Percentiles rank a stretch among this genome's conserved stretches.
phyloP scores from a whole-genome alignment of 129 eudicot genomes.

The Rutidosis leptorrhynchoides region DNA sequence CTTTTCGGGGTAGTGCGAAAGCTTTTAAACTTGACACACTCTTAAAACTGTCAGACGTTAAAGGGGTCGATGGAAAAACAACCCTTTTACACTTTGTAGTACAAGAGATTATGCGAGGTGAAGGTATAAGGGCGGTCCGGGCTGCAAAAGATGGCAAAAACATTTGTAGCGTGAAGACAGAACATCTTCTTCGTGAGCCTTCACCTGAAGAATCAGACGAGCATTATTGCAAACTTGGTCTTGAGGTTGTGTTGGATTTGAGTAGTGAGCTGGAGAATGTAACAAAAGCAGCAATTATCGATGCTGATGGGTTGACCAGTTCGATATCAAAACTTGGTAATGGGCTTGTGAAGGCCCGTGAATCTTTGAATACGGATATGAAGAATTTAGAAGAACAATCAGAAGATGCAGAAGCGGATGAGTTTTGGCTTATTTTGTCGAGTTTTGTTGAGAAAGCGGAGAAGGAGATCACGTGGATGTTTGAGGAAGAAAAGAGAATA shows the following conservation, averaged over 20 bases:
- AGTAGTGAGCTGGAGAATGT: constrained; percentile 44
- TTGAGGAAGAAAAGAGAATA: constrained; percentile 48
- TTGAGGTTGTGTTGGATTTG: constrained; percentile 42
- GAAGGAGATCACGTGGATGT: constrained; percentile 38
- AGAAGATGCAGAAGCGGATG: constrained; percentile 29
- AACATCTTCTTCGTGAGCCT: constrained; percentile 36
- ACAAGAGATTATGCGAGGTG: constrained; percentile 48
- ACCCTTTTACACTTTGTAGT: constrained; percentile 58
- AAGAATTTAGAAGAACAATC: constrained; percentile 27
- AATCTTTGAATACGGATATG: constrained; percentile 41
- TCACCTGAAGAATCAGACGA: constrained; percentile 36
- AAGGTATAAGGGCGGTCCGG: constrained; percentile 45
- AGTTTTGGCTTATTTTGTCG: constrained; percentile 36
- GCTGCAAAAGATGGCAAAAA: constrained; percentile 37
- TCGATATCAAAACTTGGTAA: constrained; percentile 40
- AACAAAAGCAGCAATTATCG: constrained; percentile 49
- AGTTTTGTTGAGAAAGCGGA: constrained; percentile 47
- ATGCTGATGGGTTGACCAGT: constrained; percentile 39
- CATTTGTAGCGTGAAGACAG: constrained; percentile 29
- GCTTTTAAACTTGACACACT: constrained; percentile 67
- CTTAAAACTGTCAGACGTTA: constrained; percentile 52
- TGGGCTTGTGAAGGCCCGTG: constrained; percentile 33
- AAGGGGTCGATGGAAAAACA: constrained; percentile 63
- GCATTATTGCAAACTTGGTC: constrained; percentile 37
- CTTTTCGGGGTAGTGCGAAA: constrained; percentile 60